These are phyloP conservation scores for Vitis labrusca DNA, from an alignment of 164 flowering plant species.

Conservation along the genomic window DNA sequence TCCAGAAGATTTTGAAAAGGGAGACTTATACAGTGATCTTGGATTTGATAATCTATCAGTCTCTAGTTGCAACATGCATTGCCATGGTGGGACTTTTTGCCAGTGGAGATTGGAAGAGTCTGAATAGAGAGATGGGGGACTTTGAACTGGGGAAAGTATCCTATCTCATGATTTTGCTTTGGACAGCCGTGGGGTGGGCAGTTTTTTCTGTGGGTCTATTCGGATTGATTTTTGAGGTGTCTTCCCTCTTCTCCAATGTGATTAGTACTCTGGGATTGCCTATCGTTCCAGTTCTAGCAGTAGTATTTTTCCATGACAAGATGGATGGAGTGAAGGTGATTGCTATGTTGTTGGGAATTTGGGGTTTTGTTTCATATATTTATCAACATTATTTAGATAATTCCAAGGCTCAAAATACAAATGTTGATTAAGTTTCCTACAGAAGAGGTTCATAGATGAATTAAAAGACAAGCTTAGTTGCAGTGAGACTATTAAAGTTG, in stretches of 20 bases:
- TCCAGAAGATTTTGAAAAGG: constrained; percentile 28
- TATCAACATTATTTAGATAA: constrained; percentile 42
- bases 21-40: constrained; percentile 22
- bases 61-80: constrained; percentile 26
- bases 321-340: constrained; percentile 38
- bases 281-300: constrained; percentile 39
- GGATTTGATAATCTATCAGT: constrained; percentile 28
- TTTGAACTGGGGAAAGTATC: constrained; percentile 30
- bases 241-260: constrained; percentile 52
- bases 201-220: constrained; percentile 29
- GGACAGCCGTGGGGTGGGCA: constrained; percentile 39
- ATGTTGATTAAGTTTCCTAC: not conserved
- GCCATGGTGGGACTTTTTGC: constrained; percentile 31
- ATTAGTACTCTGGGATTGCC: constrained; percentile 44
- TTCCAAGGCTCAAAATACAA: constrained; percentile 5
- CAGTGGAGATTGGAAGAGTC: constrained; percentile 37
- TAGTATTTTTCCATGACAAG: constrained; percentile 37
- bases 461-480: no score
- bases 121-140: constrained; percentile 35
- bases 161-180: constrained; percentile 31
- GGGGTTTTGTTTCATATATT: constrained; percentile 44
- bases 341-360: constrained; percentile 39
- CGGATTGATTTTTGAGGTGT: constrained; percentile 42
- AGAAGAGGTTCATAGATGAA: no score
- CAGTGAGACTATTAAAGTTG: no score